These are phyloP conservation scores for Camelina laxa DNA, from an alignment of 345 rosid genomes.

Conservation along the genomic window DNA sequence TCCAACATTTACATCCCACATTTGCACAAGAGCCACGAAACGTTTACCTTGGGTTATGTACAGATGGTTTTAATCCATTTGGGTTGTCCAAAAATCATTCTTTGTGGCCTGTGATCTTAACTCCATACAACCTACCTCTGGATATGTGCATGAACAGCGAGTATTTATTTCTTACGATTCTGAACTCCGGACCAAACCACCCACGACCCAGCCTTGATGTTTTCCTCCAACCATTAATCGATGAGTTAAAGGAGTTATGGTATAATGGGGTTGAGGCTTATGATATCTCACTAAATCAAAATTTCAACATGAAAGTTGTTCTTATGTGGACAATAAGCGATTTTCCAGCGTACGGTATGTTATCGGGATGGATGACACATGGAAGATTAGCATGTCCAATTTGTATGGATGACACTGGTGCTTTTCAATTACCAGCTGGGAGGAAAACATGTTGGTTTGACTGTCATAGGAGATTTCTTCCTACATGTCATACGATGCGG, in stretches of 20 bases:
- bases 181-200: not conserved
- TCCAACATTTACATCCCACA: not conserved
- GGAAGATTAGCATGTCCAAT: no score
- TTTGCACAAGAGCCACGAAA: not conserved
- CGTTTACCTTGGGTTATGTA: not conserved
- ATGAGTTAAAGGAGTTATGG: not conserved
- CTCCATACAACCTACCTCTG: not conserved
- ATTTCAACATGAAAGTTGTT: not conserved
- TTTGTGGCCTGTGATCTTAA: not conserved
- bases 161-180: not conserved
- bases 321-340: not conserved
- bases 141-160: not conserved
- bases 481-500: no score
- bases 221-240: not conserved
- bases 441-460: no score
- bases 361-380: not conserved
- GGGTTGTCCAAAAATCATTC: not conserved
- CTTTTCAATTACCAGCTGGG: no score
- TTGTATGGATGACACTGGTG: no score
- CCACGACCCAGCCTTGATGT: not conserved
- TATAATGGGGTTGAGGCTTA: not conserved
- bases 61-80: not conserved
- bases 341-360: not conserved
- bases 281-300: not conserved
- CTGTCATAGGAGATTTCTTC: no score